Base-by-base conservation (phyloP, 148 eudicot species). In the Polygonum maritimum region DNA sequence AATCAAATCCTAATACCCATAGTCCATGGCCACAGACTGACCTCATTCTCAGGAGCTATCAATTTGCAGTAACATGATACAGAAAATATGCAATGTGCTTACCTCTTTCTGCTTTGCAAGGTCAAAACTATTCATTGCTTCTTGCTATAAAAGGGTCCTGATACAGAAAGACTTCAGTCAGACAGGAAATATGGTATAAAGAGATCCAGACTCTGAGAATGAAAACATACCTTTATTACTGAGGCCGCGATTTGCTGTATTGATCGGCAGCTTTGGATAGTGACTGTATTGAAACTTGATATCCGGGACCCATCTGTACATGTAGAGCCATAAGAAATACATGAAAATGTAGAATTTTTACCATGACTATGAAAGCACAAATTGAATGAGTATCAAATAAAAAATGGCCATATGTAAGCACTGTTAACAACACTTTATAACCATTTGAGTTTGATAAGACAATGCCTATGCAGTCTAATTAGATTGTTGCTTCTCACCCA, bases 261-360 rank as follows among this genome's bases (percentile, higher is more conserved):
- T 77, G 84, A 76, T 91, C 98, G 1, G 92, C 94, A 65, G 98
- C 97, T 82, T 84, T 85, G 31, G 98, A 91, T 70, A 94, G 74
- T 18, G 98, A 94, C 78, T 90, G 92, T 81, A 94, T 88, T 41
- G 98, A 82, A 54, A 94, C 81, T 57, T 91, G 86, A 77, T 52
- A 91, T 13, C 93, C 89, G 19, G 88, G 89, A 75, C 98, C 98
- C 98, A 93, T 89, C 98, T 93, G 91, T 81, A 77, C 22, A 67
- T 11, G 36, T 36, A 38, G 7, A 67, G 35, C 2, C 18, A 63
- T 33, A 63, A 74, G 13, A 77, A 72, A 31, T 21, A 70, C 52
- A 75, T 71, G 54, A 71, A 33, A 45, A 21, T 10, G 52, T 39
- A 1, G 10, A 57, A 7, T 57, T 22, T 22, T 22, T 8, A 57